Conservation (phyloP, 345 rosid genomes). For the Populus davidiana region DNA sequence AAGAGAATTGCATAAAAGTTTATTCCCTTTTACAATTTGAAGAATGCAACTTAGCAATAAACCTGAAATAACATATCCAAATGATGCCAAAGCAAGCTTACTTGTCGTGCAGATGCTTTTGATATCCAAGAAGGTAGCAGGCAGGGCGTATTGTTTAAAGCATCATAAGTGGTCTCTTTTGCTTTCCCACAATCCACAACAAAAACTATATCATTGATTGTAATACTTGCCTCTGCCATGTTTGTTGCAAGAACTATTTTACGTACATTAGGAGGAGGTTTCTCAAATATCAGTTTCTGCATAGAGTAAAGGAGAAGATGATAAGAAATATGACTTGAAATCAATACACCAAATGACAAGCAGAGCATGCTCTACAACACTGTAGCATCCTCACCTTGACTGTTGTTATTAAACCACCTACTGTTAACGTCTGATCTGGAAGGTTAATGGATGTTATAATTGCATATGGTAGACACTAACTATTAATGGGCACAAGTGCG, state of each 20-base stretch:
- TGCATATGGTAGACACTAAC: neutral
- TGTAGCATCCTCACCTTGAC: neutral
- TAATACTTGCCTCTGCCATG: conserved; percentile 99
- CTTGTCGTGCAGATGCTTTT: conserved; percentile 92
- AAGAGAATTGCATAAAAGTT: neutral
- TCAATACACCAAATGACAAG: neutral
- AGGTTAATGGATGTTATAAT: neutral
- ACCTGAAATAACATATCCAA: neutral
- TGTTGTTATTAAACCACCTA: neutral
- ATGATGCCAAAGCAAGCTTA: conserved; percentile 29
- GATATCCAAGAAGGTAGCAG: conserved; percentile 97
- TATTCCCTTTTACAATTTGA: neutral
- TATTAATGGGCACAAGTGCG: neutral
- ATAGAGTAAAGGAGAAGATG: conserved; percentile 17
- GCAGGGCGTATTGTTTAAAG: conserved; percentile 98
- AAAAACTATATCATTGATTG: conserved; percentile 89
- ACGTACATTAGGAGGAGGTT: conserved; percentile 72
- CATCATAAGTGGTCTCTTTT: conserved; percentile 99
- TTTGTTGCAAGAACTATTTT: conserved; percentile 93
- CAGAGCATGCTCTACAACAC: neutral
- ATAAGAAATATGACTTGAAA: conserved; percentile 3
- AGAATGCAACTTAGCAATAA: neutral
- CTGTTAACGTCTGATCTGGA: neutral
- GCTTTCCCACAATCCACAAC: conserved; percentile 99
- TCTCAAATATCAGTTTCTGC: conserved; percentile 89